Evolutionary conservation across 1,284 basidiomycete genomes (phyloP).

Genomic region (Neotropicomus parvogracilis): DNA sequence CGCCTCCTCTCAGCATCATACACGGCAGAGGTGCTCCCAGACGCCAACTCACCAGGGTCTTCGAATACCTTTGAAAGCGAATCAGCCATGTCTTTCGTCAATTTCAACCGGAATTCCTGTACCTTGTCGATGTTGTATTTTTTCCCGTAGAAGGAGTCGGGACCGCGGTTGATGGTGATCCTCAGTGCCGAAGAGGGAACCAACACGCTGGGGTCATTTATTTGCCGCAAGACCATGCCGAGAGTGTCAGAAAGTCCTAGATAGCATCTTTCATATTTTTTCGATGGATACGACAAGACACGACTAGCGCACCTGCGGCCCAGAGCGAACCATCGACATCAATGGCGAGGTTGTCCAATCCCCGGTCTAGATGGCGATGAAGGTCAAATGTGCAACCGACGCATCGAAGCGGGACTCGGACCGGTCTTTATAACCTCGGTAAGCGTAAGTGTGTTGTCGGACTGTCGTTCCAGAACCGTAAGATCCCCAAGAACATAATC

Average conservation of each 20-base stretch:
- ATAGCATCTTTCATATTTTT: constrained; percentile 1
- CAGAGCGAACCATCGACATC: constrained; percentile 57
- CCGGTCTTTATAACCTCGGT: constrained; percentile 46
- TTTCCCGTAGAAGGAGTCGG: constrained; percentile 54
- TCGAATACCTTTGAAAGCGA: constrained; percentile 49
- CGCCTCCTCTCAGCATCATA: constrained; percentile 47
- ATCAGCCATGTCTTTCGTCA: constrained; percentile 5
- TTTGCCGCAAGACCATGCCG: constrained; percentile 34
- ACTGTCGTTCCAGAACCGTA: constrained; percentile 51
- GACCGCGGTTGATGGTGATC: constrained; percentile 51
- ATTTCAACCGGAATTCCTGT: constrained; percentile 6
- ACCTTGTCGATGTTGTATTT: constrained; percentile 64
- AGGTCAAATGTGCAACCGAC: neutral
- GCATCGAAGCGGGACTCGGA: constrained; percentile 23
- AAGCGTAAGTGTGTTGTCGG: constrained; percentile 51
- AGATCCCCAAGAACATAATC: constrained; percentile 41
- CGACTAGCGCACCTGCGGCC: constrained; percentile 45
- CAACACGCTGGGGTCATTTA: constrained; percentile 36
- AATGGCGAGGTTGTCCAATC: constrained; percentile 53
- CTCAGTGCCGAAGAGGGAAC: constrained; percentile 49
- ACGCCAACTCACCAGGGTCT: constrained; percentile 54
- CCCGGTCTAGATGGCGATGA: constrained; percentile 36
- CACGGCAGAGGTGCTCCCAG: constrained; percentile 51
- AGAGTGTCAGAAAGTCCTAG: constrained; percentile 32
- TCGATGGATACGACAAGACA: neutral